Evolutionary conservation across 129 eudicot genomes (phyloP).

Genomic region (Lonicera japonica): DNA sequence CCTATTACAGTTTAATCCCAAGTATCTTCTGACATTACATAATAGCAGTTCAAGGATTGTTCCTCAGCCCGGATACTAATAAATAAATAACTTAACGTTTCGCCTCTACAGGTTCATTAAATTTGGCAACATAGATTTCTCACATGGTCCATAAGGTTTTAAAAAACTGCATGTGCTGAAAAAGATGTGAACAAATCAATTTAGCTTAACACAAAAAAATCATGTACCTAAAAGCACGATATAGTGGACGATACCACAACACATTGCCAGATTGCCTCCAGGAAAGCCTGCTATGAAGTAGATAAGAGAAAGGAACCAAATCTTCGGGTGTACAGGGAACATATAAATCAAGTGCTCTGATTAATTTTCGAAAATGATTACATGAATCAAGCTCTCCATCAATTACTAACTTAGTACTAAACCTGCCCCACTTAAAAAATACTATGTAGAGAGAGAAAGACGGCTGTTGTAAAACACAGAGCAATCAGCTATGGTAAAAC

Average conservation of each 20-base stretch:
- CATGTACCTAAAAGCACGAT: constrained; percentile 72
- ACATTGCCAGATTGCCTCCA: constrained; percentile 61
- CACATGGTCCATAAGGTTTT: background rate
- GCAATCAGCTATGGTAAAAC: too few species aligned
- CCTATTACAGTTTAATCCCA: too few species aligned
- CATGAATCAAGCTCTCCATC: too few species aligned
- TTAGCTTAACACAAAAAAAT: background rate
- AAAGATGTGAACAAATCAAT: background rate
- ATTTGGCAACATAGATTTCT: background rate
- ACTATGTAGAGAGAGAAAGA: too few species aligned
- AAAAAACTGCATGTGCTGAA: background rate
- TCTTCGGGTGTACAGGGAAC: constrained; percentile 37
- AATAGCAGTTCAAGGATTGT: background rate
- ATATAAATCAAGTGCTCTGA: constrained; percentile 8
- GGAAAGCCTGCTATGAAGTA: constrained; percentile 82
- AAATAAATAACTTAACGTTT: background rate
- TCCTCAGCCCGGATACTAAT: background rate
- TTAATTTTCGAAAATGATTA: too few species aligned
- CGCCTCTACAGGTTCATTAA: background rate
- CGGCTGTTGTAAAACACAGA: too few species aligned
- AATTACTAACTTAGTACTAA: too few species aligned
- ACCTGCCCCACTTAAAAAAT: too few species aligned
- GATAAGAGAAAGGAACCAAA: constrained; percentile 76
- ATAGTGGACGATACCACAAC: constrained; percentile 82
- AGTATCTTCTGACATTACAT: background rate